phyloP scores from a whole-genome alignment of 1,284 basidiomycete genomes.

The Puccinia hordei region DNA sequence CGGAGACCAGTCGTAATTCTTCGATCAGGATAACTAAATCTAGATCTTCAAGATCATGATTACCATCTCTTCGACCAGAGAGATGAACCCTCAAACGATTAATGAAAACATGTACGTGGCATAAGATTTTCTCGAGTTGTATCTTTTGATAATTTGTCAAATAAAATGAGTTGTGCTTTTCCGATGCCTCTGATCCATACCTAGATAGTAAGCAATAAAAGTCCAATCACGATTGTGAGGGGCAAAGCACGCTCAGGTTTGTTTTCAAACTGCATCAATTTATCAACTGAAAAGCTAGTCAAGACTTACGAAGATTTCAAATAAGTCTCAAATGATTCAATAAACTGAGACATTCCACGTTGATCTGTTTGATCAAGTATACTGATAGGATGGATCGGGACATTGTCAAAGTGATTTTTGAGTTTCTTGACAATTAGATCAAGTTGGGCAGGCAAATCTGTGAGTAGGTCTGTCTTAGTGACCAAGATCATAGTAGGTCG shows the following conservation, averaged over 20 bases:
- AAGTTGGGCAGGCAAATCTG: neutral
- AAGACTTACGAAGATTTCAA: slow-evolving; percentile 23
- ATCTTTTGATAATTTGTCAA: slow-evolving; percentile 32
- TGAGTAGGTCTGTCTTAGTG: slow-evolving; percentile 34
- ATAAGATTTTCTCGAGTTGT: slow-evolving; percentile 7
- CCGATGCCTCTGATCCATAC: neutral
- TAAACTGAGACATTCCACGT: slow-evolving; percentile 11
- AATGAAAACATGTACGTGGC: slow-evolving; percentile 18
- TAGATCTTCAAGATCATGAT: neutral
- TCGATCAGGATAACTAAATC: slow-evolving; percentile 45
- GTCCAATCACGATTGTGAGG: neutral
- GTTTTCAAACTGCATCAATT: neutral
- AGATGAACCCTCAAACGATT: neutral
- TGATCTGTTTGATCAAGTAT: neutral
- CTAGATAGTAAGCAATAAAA: neutral
- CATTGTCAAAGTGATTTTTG: neutral
- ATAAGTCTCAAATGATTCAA: slow-evolving; percentile 14
- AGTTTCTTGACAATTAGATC: neutral
- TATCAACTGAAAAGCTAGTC: too few species aligned
- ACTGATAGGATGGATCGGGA: slow-evolving; percentile 34
- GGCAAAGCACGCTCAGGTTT: neutral
- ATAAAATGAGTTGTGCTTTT: slow-evolving; percentile 17
- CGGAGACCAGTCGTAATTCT: slow-evolving; percentile 29
- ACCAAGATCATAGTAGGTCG: slow-evolving; percentile 29
- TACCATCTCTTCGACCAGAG: neutral